Percentiles rank a stretch among this genome's conserved stretches.
Evolutionary conservation across 2,329 filamentous ascomycete genomes (phyloP).

Genomic region (Scedosporium apiospermum): DNA sequence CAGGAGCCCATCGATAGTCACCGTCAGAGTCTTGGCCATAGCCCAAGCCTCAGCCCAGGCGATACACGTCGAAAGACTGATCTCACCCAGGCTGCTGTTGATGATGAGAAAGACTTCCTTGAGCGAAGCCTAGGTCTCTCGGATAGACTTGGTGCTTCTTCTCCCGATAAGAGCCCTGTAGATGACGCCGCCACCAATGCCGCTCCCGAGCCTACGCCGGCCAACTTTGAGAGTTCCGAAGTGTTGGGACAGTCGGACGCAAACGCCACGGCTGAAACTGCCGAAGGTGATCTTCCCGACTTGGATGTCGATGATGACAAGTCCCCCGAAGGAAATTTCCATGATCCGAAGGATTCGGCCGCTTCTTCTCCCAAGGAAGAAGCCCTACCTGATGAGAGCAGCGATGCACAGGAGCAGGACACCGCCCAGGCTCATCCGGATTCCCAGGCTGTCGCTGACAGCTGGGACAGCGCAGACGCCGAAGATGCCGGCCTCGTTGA

Average conservation of each 20-base stretch:
- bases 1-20: conserved; percentile 28
- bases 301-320: not conserved
- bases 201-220: not conserved
- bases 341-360: conserved; percentile 6
- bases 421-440: not conserved
- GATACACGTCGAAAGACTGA: conserved; percentile 27
- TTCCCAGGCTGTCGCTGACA: conserved; percentile 52
- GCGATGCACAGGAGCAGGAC: not conserved
- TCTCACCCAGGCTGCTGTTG: conserved; percentile 28
- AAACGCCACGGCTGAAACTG: conserved; percentile 3
- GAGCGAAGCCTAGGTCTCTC: conserved; percentile 8
- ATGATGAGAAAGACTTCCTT: conserved; percentile 20
- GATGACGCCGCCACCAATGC: conserved; percentile 3
- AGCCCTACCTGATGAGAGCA: conserved; percentile 1
- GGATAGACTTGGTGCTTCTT: conserved; percentile 8
- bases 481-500: conserved; percentile 57
- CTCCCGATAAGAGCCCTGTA: conserved; percentile 8
- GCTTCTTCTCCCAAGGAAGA: conserved; percentile 4
- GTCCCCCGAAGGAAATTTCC: conserved; percentile 3
- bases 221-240: conserved; percentile 2
- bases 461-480: conserved; percentile 82
- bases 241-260: not conserved
- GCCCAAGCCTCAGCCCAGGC: conserved; percentile 33
- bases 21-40: conserved; percentile 22
- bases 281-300: not conserved